These are phyloP conservation scores for Colletotrichum sp. DNA, from an alignment of 2,329 filamentous ascomycete species.

Conservation along the genomic window DNA sequence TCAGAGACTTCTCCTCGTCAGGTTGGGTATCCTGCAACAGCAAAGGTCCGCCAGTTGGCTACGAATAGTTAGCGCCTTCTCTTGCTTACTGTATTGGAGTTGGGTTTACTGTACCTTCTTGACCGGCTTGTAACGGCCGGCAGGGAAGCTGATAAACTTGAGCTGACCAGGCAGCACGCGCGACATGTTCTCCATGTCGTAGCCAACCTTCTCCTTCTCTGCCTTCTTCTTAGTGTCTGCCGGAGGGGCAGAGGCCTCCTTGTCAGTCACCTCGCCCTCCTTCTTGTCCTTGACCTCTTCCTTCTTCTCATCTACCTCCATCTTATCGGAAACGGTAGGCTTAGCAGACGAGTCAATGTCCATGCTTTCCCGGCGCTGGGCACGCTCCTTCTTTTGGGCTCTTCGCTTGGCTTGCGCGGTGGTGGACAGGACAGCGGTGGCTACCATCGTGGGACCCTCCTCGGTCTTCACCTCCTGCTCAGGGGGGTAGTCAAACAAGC, in stretches of 20 bases:
- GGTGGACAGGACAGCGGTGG: constrained; percentile 93
- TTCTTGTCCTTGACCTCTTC: constrained; percentile 67
- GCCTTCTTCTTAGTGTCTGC: constrained; percentile 81
- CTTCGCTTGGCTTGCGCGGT: constrained; percentile 96
- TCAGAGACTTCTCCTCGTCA: constrained; percentile 76
- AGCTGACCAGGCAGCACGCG: constrained; percentile 90
- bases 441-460: constrained; percentile 91
- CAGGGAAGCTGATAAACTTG: constrained; percentile 93
- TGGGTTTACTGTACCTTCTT: constrained; percentile 67
- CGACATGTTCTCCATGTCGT: constrained; percentile 96
- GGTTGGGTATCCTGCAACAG: constrained; percentile 87
- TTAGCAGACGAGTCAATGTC: constrained; percentile 84
- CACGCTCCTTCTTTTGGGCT: constrained; percentile 91
- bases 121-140: constrained; percentile 90
- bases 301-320: constrained; percentile 81
- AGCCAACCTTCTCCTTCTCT: constrained; percentile 96
- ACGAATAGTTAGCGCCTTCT: constrained; percentile 47
- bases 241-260: constrained; percentile 54
- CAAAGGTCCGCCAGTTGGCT: constrained; percentile 93
- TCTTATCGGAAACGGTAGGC: constrained; percentile 70
- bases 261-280: constrained; percentile 49
- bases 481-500: constrained; percentile 96
- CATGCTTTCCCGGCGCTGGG: constrained; percentile 91
- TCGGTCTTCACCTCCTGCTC: constrained; percentile 95
- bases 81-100: background rate